phyloP scores from a whole-genome alignment of 345 rosid genomes.

The Streptanthus diversifolius region DNA sequence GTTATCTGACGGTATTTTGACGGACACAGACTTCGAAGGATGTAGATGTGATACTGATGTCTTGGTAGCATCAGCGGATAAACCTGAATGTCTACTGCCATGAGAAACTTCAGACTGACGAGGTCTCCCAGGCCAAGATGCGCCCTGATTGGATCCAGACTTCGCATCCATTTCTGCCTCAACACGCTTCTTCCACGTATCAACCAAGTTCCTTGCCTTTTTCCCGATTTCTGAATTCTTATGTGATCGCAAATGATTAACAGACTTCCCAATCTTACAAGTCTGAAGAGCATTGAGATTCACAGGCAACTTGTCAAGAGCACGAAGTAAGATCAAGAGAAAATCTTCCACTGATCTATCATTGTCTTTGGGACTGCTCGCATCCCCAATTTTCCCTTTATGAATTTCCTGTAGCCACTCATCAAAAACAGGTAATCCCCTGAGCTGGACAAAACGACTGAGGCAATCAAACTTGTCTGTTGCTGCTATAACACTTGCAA shows the following conservation, averaged over 20 bases:
- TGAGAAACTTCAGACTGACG: slow-evolving; percentile 65
- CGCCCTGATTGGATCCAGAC: slow-evolving; percentile 64
- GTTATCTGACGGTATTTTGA: slow-evolving; percentile 55
- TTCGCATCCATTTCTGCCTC: slow-evolving; percentile 96
- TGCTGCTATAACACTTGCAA: slow-evolving; percentile 72
- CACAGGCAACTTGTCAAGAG: slow-evolving; percentile 88
- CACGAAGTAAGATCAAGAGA: slow-evolving; percentile 70
- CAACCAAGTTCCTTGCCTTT: slow-evolving; percentile 90
- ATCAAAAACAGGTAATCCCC: slow-evolving; percentile 83
- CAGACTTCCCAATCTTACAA: slow-evolving; percentile 91
- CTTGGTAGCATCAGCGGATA: slow-evolving; percentile 56
- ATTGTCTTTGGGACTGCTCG: slow-evolving; percentile 44
- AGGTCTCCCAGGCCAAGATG: slow-evolving; percentile 59
- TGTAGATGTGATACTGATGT: slow-evolving; percentile 54
- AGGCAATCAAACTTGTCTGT: slow-evolving; percentile 90
- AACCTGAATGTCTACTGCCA: slow-evolving; percentile 55
- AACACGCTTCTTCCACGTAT: slow-evolving; percentile 96
- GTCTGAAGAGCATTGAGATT: slow-evolving; percentile 86
- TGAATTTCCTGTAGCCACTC: slow-evolving; percentile 98
- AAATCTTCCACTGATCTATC: slow-evolving; percentile 61
- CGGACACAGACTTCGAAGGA: slow-evolving; percentile 53
- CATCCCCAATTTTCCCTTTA: slow-evolving; percentile 78
- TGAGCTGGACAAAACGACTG: slow-evolving; percentile 69
- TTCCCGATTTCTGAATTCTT: slow-evolving; percentile 81
- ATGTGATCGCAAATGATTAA: slow-evolving; percentile 79